Conservation (phyloP, 1,284 basidiomycete genomes). For the Cryptococcus amylolentus region DNA sequence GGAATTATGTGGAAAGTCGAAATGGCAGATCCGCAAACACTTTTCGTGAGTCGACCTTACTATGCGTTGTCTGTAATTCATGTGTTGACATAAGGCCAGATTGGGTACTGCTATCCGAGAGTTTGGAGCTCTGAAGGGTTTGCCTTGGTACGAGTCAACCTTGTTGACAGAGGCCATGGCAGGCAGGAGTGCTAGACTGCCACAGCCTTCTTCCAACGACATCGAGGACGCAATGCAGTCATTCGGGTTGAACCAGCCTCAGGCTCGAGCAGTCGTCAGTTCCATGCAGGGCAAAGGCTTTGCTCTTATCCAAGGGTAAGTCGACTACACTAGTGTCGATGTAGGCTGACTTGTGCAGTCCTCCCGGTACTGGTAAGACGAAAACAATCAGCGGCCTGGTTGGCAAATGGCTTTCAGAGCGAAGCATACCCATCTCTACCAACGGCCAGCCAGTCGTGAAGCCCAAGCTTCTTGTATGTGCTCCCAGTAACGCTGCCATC, state of each 20-base stretch:
- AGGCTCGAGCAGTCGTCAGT: conserved; percentile 82
- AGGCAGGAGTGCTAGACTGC: conserved; percentile 59
- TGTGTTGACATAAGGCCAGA: conserved; percentile 51
- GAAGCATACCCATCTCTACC: conserved; percentile 55
- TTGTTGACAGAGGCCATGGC: conserved; percentile 66
- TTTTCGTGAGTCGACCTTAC: conserved; percentile 61
- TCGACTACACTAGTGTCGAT: conserved; percentile 5
- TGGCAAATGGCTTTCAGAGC: conserved; percentile 69
- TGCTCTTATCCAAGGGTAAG: conserved; percentile 89
- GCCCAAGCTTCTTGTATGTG: conserved; percentile 85
- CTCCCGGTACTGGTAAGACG: conserved; percentile 98
- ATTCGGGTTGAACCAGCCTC: conserved; percentile 86
- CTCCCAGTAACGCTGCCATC: conserved; percentile 97
- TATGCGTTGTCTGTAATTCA: not conserved
- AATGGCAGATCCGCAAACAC: conserved; percentile 75
- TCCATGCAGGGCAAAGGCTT: conserved; percentile 76
- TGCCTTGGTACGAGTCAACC: conserved; percentile 70
- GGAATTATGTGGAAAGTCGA: conserved; percentile 52
- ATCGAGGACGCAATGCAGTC: conserved; percentile 65
- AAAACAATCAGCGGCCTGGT: conserved; percentile 97
- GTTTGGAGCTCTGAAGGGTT: conserved; percentile 77
- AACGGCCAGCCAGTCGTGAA: conserved; percentile 55
- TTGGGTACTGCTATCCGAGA: conserved; percentile 89
- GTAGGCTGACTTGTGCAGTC: conserved; percentile 50
- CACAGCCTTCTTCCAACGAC: conserved; percentile 56